Evolutionary conservation across 305 asterid genomes (phyloP).

Genomic region (Rubia peregrina): DNA sequence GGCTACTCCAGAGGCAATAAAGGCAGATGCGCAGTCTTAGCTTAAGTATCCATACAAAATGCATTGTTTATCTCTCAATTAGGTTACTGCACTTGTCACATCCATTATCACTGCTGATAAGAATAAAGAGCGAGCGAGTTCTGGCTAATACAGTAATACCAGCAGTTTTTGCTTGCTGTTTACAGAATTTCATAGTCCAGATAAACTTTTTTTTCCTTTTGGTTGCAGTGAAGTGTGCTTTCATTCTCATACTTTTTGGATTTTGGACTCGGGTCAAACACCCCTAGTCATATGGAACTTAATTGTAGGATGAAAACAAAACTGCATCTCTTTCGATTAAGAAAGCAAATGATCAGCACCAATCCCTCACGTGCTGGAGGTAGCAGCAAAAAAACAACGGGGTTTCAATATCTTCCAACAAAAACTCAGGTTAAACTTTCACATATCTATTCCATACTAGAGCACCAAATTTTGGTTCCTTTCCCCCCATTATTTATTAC

Average conservation of each 20-base stretch:
- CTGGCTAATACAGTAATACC: background rate
- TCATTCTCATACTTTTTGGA: too few relatives aligned
- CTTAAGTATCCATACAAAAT: background rate
- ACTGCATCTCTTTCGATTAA: too few relatives aligned
- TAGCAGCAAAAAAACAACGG: background rate
- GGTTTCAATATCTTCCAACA: background rate
- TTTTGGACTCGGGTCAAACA: too few relatives aligned
- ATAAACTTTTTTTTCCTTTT: background rate
- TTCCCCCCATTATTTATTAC: background rate
- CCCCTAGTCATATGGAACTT: too few relatives aligned
- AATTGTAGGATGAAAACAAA: too few relatives aligned
- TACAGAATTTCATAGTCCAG: background rate
- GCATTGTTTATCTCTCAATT: background rate
- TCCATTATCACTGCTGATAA: background rate
- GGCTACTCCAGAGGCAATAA: constrained; percentile 24
- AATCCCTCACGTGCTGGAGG: too few relatives aligned
- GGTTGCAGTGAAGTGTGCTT: background rate
- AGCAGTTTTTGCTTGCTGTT: background rate
- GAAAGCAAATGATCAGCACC: too few relatives aligned
- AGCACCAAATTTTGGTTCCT: too few relatives aligned
- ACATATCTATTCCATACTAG: too few relatives aligned
- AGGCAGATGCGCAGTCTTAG: constrained; percentile 25
- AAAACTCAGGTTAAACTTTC: background rate
- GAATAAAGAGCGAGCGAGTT: background rate
- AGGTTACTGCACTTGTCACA: background rate